A percentile compares a stretch with the other conserved stretches of the same genome.
These are phyloP conservation scores for Albatrellus sp. DNA, from an alignment of 1,284 basidiomycete species.

Conservation along the genomic window DNA sequence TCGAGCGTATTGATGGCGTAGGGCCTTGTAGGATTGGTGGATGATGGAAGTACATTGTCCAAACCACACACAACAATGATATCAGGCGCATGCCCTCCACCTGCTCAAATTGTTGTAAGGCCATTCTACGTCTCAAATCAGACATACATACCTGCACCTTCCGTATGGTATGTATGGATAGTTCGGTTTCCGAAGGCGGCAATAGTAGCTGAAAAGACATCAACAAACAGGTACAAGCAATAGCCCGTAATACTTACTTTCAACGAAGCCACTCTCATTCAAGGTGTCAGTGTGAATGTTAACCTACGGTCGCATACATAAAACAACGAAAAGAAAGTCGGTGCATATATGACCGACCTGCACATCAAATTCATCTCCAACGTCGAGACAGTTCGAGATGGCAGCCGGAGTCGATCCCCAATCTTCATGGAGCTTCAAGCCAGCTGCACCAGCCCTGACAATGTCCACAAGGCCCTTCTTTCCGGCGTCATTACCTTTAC, in stretches of 20 bases:
- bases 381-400: conserved; percentile 70
- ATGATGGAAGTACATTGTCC: conserved; percentile 89
- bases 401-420: conserved; percentile 91
- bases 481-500: conserved; percentile 89
- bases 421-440: conserved; percentile 95
- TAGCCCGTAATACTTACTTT: conserved; percentile 38
- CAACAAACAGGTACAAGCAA: conserved; percentile 8
- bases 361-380: conserved; percentile 90
- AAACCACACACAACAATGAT: conserved; percentile 93
- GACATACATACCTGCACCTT: conserved; percentile 67
- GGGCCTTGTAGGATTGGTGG: conserved; percentile 95
- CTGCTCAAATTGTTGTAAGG: conserved; percentile 20
- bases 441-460: conserved; percentile 79
- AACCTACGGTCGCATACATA: conserved; percentile 32
- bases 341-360: conserved; percentile 37
- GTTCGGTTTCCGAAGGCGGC: conserved; percentile 84
- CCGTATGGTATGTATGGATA: conserved; percentile 97
- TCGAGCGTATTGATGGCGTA: conserved; percentile 90
- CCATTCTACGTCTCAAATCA: neutral
- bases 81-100: conserved; percentile 95
- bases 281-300: conserved; percentile 98
- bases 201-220: conserved; percentile 56
- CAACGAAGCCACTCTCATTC: conserved; percentile 90
- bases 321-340: neutral
- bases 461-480: conserved; percentile 68